Conservation (phyloP, 352 stramenopile species). For the Globisporangium irregulare region DNA sequence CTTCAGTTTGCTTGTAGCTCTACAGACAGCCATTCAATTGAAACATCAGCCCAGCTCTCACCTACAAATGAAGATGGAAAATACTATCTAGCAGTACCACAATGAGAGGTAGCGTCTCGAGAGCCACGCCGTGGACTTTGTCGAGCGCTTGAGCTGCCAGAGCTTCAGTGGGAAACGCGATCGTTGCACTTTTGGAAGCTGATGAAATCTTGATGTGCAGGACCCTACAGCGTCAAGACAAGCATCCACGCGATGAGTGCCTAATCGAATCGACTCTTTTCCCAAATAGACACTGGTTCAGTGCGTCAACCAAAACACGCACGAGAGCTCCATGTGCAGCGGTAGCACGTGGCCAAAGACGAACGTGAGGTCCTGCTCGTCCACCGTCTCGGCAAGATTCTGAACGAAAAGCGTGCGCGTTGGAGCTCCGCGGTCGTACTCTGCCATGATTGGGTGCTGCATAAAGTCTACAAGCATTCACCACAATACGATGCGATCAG, state of each 20-base stretch:
- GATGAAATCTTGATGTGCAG: conserved; percentile 16
- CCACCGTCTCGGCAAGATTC: conserved; percentile 43
- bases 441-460: conserved; percentile 32
- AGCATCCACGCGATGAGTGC: background rate
- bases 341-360: conserved; percentile 61
- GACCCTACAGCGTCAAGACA: background rate
- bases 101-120: conserved; percentile 43
- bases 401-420: conserved; percentile 30
- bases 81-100: conserved; percentile 33
- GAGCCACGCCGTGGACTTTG: conserved; percentile 43
- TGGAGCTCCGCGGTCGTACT: conserved; percentile 31
- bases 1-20: background rate
- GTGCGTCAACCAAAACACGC: conserved; percentile 6
- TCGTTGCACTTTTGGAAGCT: conserved; percentile 5
- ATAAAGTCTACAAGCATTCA: conserved; percentile 22
- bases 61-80: background rate
- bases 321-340: conserved; percentile 32
- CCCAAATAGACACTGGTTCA: background rate
- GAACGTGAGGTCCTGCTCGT: conserved; percentile 51
- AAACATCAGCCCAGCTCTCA: background rate
- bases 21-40: background rate
- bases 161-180: conserved; percentile 28
- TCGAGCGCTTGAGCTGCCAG: conserved; percentile 39
- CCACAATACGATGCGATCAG: background rate
- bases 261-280: no score